These are phyloP conservation scores for Saturnispora serradocipensis DNA, from an alignment of 805 yeast species.

Conservation along the genomic window DNA sequence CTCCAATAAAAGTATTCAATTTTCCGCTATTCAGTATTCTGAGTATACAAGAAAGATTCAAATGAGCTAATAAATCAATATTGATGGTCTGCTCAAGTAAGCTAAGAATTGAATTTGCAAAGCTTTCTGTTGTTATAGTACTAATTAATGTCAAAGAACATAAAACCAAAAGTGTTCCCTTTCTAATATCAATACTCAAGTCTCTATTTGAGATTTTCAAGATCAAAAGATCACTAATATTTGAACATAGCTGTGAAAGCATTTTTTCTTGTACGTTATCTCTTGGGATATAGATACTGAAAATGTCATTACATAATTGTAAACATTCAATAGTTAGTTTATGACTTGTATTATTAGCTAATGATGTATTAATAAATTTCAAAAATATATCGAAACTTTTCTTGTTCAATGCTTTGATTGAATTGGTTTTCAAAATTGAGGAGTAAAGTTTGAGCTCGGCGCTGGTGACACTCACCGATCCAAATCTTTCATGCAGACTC, in stretches of 20 bases:
- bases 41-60: conserved; percentile 17
- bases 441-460: conserved; percentile 31
- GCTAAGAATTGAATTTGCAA: conserved; percentile 8
- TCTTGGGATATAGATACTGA: conserved; percentile 11
- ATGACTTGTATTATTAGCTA: conserved; percentile 20
- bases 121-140: neutral
- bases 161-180: conserved; percentile 19
- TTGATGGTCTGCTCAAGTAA: conserved; percentile 20
- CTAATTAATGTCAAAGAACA: conserved; percentile 9
- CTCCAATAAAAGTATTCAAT: conserved; percentile 7
- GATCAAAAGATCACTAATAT: conserved; percentile 14
- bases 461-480: conserved; percentile 18
- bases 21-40: conserved; percentile 12
- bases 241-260: neutral
- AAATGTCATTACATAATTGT: conserved; percentile 16
- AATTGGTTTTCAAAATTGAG: conserved; percentile 25
- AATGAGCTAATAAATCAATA: conserved; percentile 23
- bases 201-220: conserved; percentile 24
- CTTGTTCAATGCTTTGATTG: conserved; percentile 25
- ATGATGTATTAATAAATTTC: conserved; percentile 15
- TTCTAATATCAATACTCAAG: conserved; percentile 27
- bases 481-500: conserved; percentile 14
- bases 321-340: conserved; percentile 26
- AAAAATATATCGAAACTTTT: conserved; percentile 18
- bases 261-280: conserved; percentile 6